Percentiles rank a stretch among this genome's conserved stretches.
Evolutionary conservation across 257 asterid species (phyloP).

Genomic region (Anisodus acutangulus): DNA sequence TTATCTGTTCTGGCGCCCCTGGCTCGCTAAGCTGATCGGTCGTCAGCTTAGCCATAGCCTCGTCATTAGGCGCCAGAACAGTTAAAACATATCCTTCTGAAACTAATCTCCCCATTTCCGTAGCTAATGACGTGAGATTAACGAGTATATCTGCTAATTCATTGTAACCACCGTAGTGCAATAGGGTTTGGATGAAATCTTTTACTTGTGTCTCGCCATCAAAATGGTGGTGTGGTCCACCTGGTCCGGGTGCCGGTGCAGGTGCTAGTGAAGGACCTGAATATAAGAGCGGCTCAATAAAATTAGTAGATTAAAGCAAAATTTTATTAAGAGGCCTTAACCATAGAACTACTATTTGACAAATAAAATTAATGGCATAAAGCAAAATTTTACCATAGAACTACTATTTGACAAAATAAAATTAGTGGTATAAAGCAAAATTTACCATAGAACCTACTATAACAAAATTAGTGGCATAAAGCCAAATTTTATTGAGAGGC

Average conservation of each 20-base stretch:
- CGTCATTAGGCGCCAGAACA: slow-evolving; percentile 88
- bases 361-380: no score
- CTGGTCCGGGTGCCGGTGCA: slow-evolving; percentile 97
- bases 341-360: no score
- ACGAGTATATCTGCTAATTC: slow-evolving; percentile 89
- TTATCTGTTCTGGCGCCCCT: slow-evolving; percentile 93
- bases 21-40: slow-evolving; percentile 89
- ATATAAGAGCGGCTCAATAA: no score
- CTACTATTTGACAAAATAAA: no score
- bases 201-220: slow-evolving; percentile 93
- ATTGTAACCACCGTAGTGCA: slow-evolving; percentile 94
- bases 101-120: slow-evolving; percentile 89
- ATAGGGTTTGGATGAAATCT: slow-evolving; percentile 84
- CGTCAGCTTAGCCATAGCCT: slow-evolving; percentile 91
- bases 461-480: no score
- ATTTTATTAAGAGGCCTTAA: no score
- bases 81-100: slow-evolving; percentile 90
- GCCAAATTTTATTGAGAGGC: no score
- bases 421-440: no score
- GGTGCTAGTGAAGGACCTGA: slow-evolving; percentile 82
- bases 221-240: slow-evolving; percentile 89
- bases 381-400: no score
- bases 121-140: slow-evolving; percentile 78
- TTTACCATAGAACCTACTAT: no score
- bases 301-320: no score